Conservation (phyloP, 805 yeast species). For the Ogataea chonburiensis region DNA sequence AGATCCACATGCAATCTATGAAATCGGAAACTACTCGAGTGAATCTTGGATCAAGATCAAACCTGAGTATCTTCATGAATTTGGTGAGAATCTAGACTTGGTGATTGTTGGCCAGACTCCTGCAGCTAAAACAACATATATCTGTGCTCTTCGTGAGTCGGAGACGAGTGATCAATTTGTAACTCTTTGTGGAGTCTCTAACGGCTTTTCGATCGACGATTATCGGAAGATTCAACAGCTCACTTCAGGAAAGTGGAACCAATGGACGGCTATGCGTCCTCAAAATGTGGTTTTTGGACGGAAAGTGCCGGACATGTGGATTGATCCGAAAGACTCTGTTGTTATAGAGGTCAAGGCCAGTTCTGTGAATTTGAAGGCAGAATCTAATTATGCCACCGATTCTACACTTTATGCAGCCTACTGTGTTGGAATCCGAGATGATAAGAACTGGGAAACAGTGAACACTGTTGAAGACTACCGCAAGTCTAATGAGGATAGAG, state of each 20-base stretch:
- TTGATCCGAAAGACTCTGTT: slow-evolving; percentile 71
- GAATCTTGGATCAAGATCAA: slow-evolving; percentile 81
- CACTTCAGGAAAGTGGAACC: slow-evolving; percentile 63
- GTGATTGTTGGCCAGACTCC: slow-evolving; percentile 75
- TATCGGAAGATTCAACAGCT: slow-evolving; percentile 54
- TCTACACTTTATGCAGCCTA: slow-evolving; percentile 77
- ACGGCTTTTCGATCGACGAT: slow-evolving; percentile 72
- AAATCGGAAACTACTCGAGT: slow-evolving; percentile 56
- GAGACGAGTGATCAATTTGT: slow-evolving; percentile 44
- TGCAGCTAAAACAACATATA: slow-evolving; percentile 66
- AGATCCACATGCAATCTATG: slow-evolving; percentile 55
- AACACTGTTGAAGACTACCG: slow-evolving; percentile 55
- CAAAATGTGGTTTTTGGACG: slow-evolving; percentile 53
- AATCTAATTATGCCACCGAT: slow-evolving; percentile 55
- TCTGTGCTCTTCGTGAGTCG: slow-evolving; percentile 64
- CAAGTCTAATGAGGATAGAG: slow-evolving; percentile 20
- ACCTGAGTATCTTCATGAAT: slow-evolving; percentile 84
- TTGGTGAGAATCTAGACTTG: slow-evolving; percentile 84
- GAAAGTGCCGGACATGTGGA: slow-evolving; percentile 70
- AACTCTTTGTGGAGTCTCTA: slow-evolving; percentile 78
- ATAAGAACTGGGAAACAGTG: slow-evolving; percentile 59
- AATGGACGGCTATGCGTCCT: slow-evolving; percentile 40
- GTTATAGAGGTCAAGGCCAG: slow-evolving; percentile 85
- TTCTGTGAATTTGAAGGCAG: slow-evolving; percentile 51
- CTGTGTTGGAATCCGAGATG: slow-evolving; percentile 64